Percentiles rank a stretch among this genome's conserved stretches.
phyloP scores from a whole-genome alignment of 768 basidiomycete species.

The Mycena vulgaris region DNA sequence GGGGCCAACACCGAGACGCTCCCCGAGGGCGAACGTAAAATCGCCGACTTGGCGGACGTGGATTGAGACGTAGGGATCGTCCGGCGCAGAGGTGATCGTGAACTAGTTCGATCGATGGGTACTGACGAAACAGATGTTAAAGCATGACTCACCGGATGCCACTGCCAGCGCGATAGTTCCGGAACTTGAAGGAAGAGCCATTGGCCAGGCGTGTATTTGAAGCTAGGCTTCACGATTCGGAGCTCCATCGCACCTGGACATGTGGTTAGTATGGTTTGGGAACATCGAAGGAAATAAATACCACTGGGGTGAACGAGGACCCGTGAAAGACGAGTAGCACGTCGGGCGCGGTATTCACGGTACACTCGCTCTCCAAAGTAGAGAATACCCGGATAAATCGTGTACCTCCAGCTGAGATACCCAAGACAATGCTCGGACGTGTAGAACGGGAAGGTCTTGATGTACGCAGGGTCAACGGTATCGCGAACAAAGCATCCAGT shows the following conservation, averaged over 20 bases:
- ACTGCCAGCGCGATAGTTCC: conserved; percentile 86
- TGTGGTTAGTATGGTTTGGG: neutral
- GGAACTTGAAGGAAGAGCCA: conserved; percentile 94
- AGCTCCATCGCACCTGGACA: conserved; percentile 94
- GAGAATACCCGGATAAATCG: conserved; percentile 91
- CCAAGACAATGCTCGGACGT: conserved; percentile 88
- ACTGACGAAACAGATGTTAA: conserved; percentile 6
- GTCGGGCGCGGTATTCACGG: conserved; percentile 85
- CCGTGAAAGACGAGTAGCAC: conserved; percentile 84
- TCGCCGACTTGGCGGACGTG: conserved; percentile 96
- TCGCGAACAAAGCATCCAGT: conserved; percentile 97
- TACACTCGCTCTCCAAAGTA: conserved; percentile 92
- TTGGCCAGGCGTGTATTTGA: conserved; percentile 93
- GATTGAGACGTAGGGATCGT: conserved; percentile 92
- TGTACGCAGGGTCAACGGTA: conserved; percentile 77
- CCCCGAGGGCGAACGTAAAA: conserved; percentile 86
- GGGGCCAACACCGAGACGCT: conserved; percentile 87
- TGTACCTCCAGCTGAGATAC: conserved; percentile 92
- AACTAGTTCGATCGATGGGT: conserved; percentile 64
- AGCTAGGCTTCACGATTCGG: conserved; percentile 91
- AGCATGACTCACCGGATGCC: conserved; percentile 86
- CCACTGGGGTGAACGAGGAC: conserved; percentile 93
- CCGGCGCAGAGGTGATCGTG: conserved; percentile 95
- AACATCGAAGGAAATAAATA: conserved; percentile 44
- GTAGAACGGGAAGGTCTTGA: conserved; percentile 87